phyloP scores from a whole-genome alignment of 2,329 filamentous ascomycete species.

The Cladophialophora yegresii region DNA sequence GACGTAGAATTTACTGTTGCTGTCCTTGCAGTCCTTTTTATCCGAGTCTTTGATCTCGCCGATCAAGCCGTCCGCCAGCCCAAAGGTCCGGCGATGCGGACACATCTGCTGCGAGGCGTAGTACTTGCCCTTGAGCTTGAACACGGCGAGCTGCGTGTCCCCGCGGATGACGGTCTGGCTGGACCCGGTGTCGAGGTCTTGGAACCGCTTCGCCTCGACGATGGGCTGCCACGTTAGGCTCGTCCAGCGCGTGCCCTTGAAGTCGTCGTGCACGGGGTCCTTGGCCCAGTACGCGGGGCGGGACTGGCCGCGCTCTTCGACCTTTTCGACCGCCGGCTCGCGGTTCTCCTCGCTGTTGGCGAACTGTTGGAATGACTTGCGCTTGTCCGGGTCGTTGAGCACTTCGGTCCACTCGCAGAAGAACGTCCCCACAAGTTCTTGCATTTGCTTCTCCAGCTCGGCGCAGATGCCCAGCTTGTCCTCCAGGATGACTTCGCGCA shows the following conservation, averaged over 20 bases:
- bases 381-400: slow-evolving; percentile 67
- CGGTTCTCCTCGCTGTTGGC: slow-evolving; percentile 74
- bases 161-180: slow-evolving; percentile 79
- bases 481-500: slow-evolving; percentile 77
- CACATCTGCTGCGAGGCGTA: slow-evolving; percentile 94
- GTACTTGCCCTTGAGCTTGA: slow-evolving; percentile 76
- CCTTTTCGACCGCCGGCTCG: slow-evolving; percentile 65
- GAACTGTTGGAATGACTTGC: slow-evolving; percentile 76
- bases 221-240: slow-evolving; percentile 76
- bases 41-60: slow-evolving; percentile 56
- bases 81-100: slow-evolving; percentile 85
- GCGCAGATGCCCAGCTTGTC: slow-evolving; percentile 84
- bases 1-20: slow-evolving; percentile 73
- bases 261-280: slow-evolving; percentile 68
- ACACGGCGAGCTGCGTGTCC: slow-evolving; percentile 85
- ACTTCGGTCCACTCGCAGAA: slow-evolving; percentile 93
- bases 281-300: slow-evolving; percentile 78
- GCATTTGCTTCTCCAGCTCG: slow-evolving; percentile 84
- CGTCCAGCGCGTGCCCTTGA: slow-evolving; percentile 68
- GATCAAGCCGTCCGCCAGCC: slow-evolving; percentile 81
- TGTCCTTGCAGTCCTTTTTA: slow-evolving; percentile 43
- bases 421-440: slow-evolving; percentile 76
- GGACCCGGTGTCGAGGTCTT: slow-evolving; percentile 68
- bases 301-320: slow-evolving; percentile 70
- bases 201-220: slow-evolving; percentile 69